A percentile compares a stretch with the other conserved stretches of the same genome.
Evolutionary conservation across 169 alveolate genomes (phyloP).

Genomic region (Blepharisma undulans): DNA sequence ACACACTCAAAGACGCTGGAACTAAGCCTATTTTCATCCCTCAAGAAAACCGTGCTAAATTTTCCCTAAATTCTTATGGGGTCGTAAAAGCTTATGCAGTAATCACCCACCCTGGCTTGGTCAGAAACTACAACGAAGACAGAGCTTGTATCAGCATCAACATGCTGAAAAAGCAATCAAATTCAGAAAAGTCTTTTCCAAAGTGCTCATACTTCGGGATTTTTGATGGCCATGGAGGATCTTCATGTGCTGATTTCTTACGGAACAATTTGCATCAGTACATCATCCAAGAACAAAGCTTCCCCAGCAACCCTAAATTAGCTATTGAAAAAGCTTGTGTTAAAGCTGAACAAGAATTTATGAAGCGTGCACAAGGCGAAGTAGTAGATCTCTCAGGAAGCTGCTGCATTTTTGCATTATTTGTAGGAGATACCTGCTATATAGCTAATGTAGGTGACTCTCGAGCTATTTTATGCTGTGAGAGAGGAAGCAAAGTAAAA

Average conservation of each 20-base stretch:
- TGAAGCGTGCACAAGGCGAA: conserved; percentile 5
- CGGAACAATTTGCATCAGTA: conserved; percentile 78
- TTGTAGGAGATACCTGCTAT: conserved; percentile 69
- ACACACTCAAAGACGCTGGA: neutral
- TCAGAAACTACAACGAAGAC: conserved; percentile 80
- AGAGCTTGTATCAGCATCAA: conserved; percentile 64
- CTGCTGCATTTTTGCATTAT: conserved; percentile 64
- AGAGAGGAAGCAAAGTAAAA: conserved; percentile 58
- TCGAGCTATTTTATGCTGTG: conserved; percentile 78
- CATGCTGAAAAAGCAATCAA: conserved; percentile 56
- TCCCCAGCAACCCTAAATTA: conserved; percentile 76
- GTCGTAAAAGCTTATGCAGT: conserved; percentile 75
- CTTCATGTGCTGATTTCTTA: conserved; percentile 82
- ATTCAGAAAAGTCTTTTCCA: conserved; percentile 67
- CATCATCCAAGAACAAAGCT: conserved; percentile 45
- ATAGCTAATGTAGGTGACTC: conserved; percentile 88
- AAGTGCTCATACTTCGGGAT: conserved; percentile 85
- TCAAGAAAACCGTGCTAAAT: neutral
- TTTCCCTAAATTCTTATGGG: neutral
- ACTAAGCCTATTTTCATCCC: neutral
- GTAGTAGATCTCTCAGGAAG: conserved; percentile 76
- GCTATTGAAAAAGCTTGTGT: conserved; percentile 76
- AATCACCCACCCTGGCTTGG: conserved; percentile 80
- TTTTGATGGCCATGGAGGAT: conserved; percentile 93
- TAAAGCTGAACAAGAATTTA: conserved; percentile 66